phyloP scores from a whole-genome alignment of 108 stramenopile species.

The Halocafeteria seosinensis region DNA sequence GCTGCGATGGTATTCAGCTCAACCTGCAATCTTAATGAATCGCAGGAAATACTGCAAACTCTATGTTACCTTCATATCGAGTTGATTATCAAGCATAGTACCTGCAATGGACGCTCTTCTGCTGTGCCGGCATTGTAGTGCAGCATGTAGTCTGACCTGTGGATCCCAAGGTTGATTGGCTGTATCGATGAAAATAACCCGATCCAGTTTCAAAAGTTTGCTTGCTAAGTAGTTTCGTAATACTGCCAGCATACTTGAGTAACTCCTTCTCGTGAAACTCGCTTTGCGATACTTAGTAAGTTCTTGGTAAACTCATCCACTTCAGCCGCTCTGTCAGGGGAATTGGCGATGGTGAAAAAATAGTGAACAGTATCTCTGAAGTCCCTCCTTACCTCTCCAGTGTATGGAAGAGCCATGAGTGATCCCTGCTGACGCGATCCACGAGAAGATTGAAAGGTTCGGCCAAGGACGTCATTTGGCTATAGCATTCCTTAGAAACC shows the following conservation, averaged over 20 bases:
- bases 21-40: constrained; percentile 57
- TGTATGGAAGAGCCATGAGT: background rate
- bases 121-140: constrained; percentile 19
- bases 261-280: background rate
- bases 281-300: background rate
- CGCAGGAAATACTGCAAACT: too few relatives aligned
- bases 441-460: background rate
- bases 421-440: background rate
- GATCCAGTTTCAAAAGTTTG: too few relatives aligned
- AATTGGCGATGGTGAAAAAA: background rate
- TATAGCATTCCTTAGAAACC: background rate
- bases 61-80: too few relatives aligned
- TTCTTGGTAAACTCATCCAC: background rate
- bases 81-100: too few relatives aligned
- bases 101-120: background rate
- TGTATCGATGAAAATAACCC: too few relatives aligned
- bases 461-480: background rate
- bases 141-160: constrained; percentile 92
- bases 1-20: constrained; percentile 94
- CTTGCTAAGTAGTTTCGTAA: too few relatives aligned
- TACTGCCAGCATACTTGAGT: too few relatives aligned
- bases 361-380: background rate
- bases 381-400: background rate
- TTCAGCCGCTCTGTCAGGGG: background rate
- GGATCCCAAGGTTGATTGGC: constrained; percentile 61